Evolutionary conservation across 2,329 filamentous ascomycete species (phyloP).

Genomic region (Phialocephala subalpina): DNA sequence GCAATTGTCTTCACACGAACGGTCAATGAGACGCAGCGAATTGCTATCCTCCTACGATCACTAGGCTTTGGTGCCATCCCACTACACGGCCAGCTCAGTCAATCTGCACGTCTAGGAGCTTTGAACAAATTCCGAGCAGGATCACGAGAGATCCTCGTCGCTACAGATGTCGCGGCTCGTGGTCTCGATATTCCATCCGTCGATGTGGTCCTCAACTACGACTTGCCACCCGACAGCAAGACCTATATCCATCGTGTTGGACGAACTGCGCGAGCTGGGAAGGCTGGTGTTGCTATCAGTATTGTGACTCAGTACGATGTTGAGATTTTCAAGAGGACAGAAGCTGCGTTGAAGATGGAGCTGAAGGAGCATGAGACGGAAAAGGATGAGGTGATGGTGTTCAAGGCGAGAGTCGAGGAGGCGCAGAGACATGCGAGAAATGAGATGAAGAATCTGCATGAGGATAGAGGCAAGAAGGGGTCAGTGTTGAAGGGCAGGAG

Average conservation of each 20-base stretch:
- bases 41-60: conserved; percentile 82
- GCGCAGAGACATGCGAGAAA: conserved; percentile 81
- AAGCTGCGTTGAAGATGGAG: conserved; percentile 82
- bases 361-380: conserved; percentile 72
- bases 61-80: conserved; percentile 93
- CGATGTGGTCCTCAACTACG: conserved; percentile 86
- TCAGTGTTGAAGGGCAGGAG: conserved; percentile 58
- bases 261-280: conserved; percentile 86
- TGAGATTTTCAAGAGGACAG: conserved; percentile 82
- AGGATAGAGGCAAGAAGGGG: conserved; percentile 64
- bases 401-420: conserved; percentile 80
- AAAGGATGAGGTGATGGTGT: conserved; percentile 87
- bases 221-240: conserved; percentile 84
- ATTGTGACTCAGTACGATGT: conserved; percentile 90
- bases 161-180: conserved; percentile 92
- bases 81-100: conserved; percentile 89
- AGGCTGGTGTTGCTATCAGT: conserved; percentile 81
- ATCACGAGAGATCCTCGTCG: conserved; percentile 85
- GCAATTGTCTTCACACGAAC: conserved; percentile 93
- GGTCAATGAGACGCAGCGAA: conserved; percentile 86
- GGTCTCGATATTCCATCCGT: conserved; percentile 95
- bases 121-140: conserved; percentile 88
- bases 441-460: conserved; percentile 83
- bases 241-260: conserved; percentile 93
- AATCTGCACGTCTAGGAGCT: conserved; percentile 85